A percentile compares a stretch with the other conserved stretches of the same genome.
phyloP scores from a whole-genome alignment of 306 rosid genomes.

The Cicer yamashitae region DNA sequence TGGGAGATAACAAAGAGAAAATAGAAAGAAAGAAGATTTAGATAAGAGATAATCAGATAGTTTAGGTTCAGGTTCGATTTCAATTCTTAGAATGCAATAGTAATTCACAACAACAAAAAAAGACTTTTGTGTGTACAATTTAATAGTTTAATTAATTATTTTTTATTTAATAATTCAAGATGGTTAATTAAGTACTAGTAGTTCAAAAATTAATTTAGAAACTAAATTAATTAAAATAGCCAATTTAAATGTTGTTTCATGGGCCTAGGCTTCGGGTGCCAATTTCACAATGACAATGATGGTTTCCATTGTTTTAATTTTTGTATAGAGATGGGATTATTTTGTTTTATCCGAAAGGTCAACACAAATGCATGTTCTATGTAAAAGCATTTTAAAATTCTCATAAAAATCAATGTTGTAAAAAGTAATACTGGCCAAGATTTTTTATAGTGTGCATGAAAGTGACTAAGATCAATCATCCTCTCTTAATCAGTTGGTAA shows the following conservation, averaged over 20 bases:
- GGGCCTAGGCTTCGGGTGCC: background rate
- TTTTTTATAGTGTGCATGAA: slow-evolving; percentile 7
- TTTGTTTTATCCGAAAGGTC: background rate
- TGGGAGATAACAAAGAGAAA: background rate
- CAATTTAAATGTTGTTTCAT: too few species aligned
- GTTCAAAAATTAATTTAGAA: too few species aligned
- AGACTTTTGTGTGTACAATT: too few species aligned
- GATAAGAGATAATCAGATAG: too few species aligned
- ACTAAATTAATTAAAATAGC: too few species aligned
- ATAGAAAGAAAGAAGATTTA: background rate
- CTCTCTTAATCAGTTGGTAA: too few species aligned
- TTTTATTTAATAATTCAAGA: too few species aligned
- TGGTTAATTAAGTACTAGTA: too few species aligned
- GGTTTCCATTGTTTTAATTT: background rate
- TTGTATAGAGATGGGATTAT: background rate
- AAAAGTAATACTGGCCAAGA: slow-evolving; percentile 9
- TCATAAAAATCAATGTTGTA: background rate
- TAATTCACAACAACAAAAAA: too few species aligned
- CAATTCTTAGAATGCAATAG: too few species aligned
- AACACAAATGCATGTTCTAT: slow-evolving; percentile 14
- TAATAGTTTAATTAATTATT: too few species aligned
- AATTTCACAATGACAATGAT: background rate
- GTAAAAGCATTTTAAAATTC: background rate
- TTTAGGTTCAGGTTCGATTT: too few species aligned
- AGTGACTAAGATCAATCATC: background rate